Conservation (phyloP, 192 early-diverging fungal genomes). For the Kickxella alabastrina region DNA sequence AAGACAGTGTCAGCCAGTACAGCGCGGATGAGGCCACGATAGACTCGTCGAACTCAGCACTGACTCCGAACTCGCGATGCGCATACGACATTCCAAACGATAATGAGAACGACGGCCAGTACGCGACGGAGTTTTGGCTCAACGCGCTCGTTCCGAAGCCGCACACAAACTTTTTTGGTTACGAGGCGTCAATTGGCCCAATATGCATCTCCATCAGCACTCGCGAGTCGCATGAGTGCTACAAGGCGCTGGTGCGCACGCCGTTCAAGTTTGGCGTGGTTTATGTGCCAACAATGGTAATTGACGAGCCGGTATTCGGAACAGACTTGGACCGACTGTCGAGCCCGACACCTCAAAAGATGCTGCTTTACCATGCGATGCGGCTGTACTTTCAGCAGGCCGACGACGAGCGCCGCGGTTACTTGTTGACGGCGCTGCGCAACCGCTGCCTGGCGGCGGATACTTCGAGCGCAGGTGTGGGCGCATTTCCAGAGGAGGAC, state of each 20-base stretch:
- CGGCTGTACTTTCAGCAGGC: slow-evolving; percentile 52
- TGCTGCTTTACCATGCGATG: slow-evolving; percentile 47
- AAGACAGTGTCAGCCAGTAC: slow-evolving; percentile 3
- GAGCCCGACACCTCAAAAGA: slow-evolving; percentile 46
- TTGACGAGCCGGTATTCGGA: slow-evolving; percentile 40
- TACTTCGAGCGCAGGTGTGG: background rate
- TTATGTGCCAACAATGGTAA: slow-evolving; percentile 45
- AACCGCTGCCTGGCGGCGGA: slow-evolving; percentile 31
- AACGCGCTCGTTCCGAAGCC: slow-evolving; percentile 51
- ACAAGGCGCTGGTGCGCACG: slow-evolving; percentile 47
- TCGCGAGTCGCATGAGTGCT: slow-evolving; percentile 51
- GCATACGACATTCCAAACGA: slow-evolving; percentile 44
- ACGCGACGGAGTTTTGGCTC: slow-evolving; percentile 50
- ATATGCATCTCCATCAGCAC: slow-evolving; percentile 52
- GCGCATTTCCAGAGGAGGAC: background rate
- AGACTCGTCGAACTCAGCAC: slow-evolving; percentile 9
- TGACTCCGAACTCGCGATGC: slow-evolving; percentile 19
- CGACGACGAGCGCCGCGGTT: slow-evolving; percentile 41
- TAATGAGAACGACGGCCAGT: slow-evolving; percentile 50
- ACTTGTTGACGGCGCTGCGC: slow-evolving; percentile 34
- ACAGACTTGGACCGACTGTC: slow-evolving; percentile 48
- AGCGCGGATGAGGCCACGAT: slow-evolving; percentile 1
- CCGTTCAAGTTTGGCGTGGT: slow-evolving; percentile 50
- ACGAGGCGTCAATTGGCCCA: slow-evolving; percentile 44
- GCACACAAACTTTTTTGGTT: slow-evolving; percentile 53